phyloP scores from a whole-genome alignment of 257 asterid genomes.

The Solanum bukasovii region DNA sequence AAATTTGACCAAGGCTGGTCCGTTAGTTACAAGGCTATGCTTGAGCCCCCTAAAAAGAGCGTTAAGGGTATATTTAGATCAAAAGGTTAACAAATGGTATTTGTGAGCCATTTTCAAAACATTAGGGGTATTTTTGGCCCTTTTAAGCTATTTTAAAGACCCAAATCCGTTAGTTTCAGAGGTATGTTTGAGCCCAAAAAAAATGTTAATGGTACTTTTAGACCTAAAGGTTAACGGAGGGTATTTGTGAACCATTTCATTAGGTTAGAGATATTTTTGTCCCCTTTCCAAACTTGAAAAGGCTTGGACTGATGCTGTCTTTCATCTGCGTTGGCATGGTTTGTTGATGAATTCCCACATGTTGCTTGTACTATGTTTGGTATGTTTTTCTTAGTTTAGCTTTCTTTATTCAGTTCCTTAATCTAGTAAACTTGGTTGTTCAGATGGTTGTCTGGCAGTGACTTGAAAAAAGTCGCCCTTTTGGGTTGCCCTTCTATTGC shows the following conservation, averaged over 20 bases:
- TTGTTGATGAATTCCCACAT: background rate
- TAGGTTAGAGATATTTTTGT: background rate
- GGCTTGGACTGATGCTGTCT: background rate
- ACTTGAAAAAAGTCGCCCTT: constrained; percentile 58
- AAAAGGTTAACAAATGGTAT: background rate
- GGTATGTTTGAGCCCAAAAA: background rate
- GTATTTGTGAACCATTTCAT: background rate
- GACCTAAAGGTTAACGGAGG: background rate
- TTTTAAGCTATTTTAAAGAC: background rate
- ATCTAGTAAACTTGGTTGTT: constrained; percentile 11
- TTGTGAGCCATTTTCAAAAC: background rate
- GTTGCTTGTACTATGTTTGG: background rate
- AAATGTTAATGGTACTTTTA: background rate
- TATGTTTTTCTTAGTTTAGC: background rate
- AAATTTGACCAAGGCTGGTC: background rate
- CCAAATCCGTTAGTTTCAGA: background rate
- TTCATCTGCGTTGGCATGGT: background rate
- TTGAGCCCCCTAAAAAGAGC: background rate
- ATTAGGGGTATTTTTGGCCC: background rate
- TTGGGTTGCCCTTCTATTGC: constrained; percentile 77
- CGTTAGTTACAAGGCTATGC: background rate
- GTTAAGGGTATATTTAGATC: background rate
- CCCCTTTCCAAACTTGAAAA: background rate
- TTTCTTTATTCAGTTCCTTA: background rate
- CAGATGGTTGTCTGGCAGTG: constrained; percentile 89